Percentiles rank a stretch among this genome's conserved stretches.
These are phyloP conservation scores for Venturia asperata DNA, from an alignment of 2,329 filamentous ascomycete genomes.

Conservation along the genomic window DNA sequence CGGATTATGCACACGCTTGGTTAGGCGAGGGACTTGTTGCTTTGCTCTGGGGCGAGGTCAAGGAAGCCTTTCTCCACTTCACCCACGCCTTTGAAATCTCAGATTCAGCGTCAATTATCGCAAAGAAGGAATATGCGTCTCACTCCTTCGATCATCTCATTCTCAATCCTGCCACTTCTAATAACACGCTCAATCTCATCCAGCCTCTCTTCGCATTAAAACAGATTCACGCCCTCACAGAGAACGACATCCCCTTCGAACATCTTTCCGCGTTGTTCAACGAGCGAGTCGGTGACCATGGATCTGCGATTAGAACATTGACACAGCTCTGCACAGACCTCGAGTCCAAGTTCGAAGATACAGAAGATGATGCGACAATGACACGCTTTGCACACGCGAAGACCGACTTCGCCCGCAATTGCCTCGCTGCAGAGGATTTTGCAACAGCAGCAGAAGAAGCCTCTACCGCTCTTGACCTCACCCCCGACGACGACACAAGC, in stretches of 20 bases:
- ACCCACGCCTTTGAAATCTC: constrained; percentile 92
- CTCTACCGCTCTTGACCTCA: constrained; percentile 71
- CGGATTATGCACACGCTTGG: constrained; percentile 90
- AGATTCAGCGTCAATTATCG: constrained; percentile 64
- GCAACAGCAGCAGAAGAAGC: constrained; percentile 68
- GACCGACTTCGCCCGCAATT: constrained; percentile 76
- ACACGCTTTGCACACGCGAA: constrained; percentile 74
- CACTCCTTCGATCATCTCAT: constrained; percentile 78
- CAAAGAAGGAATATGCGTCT: constrained; percentile 70
- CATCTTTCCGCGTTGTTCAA: constrained; percentile 76
- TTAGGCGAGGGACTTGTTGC: constrained; percentile 85
- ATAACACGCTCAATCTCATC: constrained; percentile 49
- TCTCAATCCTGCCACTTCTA: constrained; percentile 44
- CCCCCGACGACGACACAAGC: constrained; percentile 60
- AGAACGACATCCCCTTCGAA: constrained; percentile 62
- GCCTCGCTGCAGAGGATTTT: constrained; percentile 62
- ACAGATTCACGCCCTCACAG: constrained; percentile 66
- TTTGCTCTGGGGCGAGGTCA: constrained; percentile 62
- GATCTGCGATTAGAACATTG: constrained; percentile 56
- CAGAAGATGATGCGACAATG: constrained; percentile 68
- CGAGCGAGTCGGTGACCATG: constrained; percentile 67
- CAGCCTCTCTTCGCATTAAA: constrained; percentile 83
- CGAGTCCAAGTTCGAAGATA: constrained; percentile 76
- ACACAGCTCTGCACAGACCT: constrained; percentile 60
- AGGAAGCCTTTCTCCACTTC: constrained; percentile 77